A percentile compares a stretch with the other conserved stretches of the same genome.
Evolutionary conservation across 2,329 filamentous ascomycete genomes (phyloP).

Genomic region (Colletotrichum salicis): DNA sequence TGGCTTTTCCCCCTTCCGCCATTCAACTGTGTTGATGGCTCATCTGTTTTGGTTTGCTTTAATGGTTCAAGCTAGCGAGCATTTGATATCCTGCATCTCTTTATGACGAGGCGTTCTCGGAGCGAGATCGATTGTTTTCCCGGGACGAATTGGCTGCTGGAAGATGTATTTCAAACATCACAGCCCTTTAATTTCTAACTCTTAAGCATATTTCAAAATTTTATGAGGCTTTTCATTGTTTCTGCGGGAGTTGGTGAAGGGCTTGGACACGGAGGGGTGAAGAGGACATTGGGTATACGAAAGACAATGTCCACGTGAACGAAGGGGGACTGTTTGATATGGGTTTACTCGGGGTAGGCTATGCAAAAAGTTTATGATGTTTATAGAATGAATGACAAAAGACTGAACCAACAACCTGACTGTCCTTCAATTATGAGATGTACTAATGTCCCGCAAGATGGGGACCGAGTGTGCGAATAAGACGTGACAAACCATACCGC

Average conservation of each 20-base stretch:
- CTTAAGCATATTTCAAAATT: neutral
- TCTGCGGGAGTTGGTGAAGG: neutral
- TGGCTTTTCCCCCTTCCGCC: too few species aligned
- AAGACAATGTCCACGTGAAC: neutral
- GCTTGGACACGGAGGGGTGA: neutral
- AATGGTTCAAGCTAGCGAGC: conserved; percentile 5
- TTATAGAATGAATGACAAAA: neutral
- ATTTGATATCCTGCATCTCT: conserved; percentile 14
- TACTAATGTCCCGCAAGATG: neutral
- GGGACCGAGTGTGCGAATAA: neutral
- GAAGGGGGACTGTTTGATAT: conserved; percentile 7
- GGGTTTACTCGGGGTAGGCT: neutral
- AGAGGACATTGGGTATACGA: neutral
- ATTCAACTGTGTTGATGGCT: neutral
- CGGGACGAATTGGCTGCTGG: conserved; percentile 19
- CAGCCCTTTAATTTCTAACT: conserved; percentile 13
- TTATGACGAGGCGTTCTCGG: conserved; percentile 27
- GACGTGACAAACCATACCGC: too few species aligned
- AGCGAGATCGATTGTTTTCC: neutral
- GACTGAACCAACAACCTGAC: neutral
- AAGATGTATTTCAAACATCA: neutral
- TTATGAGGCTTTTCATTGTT: neutral
- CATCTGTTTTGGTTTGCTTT: neutral
- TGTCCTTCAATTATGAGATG: neutral
- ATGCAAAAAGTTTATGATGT: neutral